Conservation (phyloP, 2,329 filamentous ascomycete species). For the Paramyrothecium roridum region DNA sequence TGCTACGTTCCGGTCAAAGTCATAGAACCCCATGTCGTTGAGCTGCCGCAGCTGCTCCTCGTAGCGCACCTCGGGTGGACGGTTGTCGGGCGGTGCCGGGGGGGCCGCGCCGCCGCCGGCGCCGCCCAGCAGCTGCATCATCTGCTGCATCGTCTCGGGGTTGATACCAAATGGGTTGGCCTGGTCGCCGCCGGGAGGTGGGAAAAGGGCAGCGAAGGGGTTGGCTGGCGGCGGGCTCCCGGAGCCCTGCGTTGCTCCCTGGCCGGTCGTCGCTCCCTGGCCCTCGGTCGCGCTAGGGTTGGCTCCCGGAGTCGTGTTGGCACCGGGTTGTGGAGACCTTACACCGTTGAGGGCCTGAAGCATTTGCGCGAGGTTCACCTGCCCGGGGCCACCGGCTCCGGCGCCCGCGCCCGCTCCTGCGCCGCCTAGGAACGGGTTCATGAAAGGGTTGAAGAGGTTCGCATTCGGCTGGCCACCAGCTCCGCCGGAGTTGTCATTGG, state of each 20-base stretch:
- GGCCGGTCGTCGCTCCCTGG: constrained; percentile 7
- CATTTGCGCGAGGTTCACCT: constrained; percentile 20
- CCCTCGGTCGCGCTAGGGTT: background rate
- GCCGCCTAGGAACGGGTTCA: constrained; percentile 25
- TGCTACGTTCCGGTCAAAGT: constrained; percentile 90
- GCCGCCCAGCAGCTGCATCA: constrained; percentile 45
- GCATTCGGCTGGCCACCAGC: constrained; percentile 14
- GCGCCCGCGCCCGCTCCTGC: constrained; percentile 16
- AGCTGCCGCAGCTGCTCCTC: constrained; percentile 86
- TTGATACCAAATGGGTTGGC: constrained; percentile 44
- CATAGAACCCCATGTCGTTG: constrained; percentile 98
- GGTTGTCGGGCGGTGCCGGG: constrained; percentile 67
- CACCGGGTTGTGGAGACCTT: constrained; percentile 31
- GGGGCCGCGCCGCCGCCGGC: constrained; percentile 30
- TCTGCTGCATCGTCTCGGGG: constrained; percentile 54
- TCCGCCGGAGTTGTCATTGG: constrained; percentile 25
- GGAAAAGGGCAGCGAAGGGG: constrained; percentile 66
- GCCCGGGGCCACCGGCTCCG: constrained; percentile 10
- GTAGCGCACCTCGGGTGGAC: constrained; percentile 91
- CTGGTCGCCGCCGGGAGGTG: constrained; percentile 22
- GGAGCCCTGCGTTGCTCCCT: constrained; percentile 17
- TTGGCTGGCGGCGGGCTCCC: constrained; percentile 47
- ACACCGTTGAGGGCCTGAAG: constrained; percentile 22
- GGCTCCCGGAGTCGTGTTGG: constrained; percentile 8
- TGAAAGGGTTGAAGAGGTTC: constrained; percentile 40